These are phyloP conservation scores for Pseudogymnoascus sp. DNA, from an alignment of 2,329 filamentous ascomycete genomes.

Conservation along the genomic window DNA sequence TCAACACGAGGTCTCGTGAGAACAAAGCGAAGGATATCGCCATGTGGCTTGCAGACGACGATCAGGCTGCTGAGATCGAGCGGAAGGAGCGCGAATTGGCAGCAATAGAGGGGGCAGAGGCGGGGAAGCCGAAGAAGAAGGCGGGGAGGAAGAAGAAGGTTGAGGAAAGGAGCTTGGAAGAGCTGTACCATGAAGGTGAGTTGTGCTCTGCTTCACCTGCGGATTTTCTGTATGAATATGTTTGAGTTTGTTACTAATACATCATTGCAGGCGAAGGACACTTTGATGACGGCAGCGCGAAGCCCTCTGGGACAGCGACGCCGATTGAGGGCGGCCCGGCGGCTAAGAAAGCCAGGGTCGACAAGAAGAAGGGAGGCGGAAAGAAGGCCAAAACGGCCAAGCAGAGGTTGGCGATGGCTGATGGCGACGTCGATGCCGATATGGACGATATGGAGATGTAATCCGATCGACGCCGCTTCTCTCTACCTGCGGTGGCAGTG, in stretches of 20 bases:
- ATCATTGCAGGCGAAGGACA: conserved; percentile 74
- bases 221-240: conserved; percentile 6
- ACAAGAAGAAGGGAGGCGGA: conserved; percentile 40
- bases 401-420: conserved; percentile 60
- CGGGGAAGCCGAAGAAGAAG: conserved; percentile 58
- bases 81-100: conserved; percentile 81
- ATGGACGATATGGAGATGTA: conserved; percentile 10
- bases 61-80: conserved; percentile 90
- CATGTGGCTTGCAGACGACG: conserved; percentile 96
- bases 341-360: conserved; percentile 49
- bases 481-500: neutral
- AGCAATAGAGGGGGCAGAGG: conserved; percentile 48
- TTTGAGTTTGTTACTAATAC: conserved; percentile 29
- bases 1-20: conserved; percentile 84
- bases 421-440: conserved; percentile 40
- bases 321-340: conserved; percentile 55
- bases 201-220: conserved; percentile 17
- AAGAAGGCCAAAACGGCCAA: conserved; percentile 64
- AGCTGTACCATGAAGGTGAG: conserved; percentile 99
- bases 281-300: conserved; percentile 79
- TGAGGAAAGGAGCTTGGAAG: conserved; percentile 65
- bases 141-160: conserved; percentile 53
- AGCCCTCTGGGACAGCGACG: conserved; percentile 79
- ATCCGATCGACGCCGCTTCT: neutral
- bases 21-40: conserved; percentile 97